phyloP scores from a whole-genome alignment of 805 yeast genomes.

The Yarrowia phangngaensis region DNA sequence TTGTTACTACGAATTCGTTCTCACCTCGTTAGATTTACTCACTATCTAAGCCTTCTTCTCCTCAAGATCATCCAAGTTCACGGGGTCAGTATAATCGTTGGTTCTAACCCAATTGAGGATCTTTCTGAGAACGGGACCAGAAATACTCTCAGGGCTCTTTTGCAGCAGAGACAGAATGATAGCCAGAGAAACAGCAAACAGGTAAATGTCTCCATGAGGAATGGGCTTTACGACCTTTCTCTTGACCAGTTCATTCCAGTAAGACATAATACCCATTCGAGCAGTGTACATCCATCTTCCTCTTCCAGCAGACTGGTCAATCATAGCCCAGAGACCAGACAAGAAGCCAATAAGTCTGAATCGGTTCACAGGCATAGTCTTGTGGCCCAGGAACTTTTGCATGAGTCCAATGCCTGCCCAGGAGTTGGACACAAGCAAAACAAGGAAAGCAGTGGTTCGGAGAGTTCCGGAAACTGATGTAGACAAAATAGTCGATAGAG shows the following conservation, averaged over 20 bases:
- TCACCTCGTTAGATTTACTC: no score
- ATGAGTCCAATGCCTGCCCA: constrained; percentile 43
- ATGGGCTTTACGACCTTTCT: constrained; percentile 34
- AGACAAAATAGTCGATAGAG: constrained; percentile 24
- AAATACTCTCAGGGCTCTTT: constrained; percentile 34
- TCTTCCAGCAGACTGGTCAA: constrained; percentile 36
- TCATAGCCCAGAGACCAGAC: constrained; percentile 44
- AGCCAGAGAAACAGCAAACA: constrained; percentile 39
- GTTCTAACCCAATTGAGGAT: constrained; percentile 38
- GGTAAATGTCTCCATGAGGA: constrained; percentile 37
- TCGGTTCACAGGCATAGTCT: constrained; percentile 37
- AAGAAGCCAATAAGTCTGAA: constrained; percentile 42
- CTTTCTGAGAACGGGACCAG: constrained; percentile 35
- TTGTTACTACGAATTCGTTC: no score
- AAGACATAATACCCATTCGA: constrained; percentile 41
- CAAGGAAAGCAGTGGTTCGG: constrained; percentile 38
- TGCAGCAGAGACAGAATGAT: constrained; percentile 37
- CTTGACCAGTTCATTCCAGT: constrained; percentile 38
- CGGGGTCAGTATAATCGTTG: constrained; percentile 34
- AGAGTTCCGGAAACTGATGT: constrained; percentile 33
- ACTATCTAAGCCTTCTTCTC: constrained; percentile 6
- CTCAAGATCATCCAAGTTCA: constrained; percentile 23
- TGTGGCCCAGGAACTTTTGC: constrained; percentile 38
- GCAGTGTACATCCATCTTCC: constrained; percentile 39
- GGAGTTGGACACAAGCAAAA: constrained; percentile 40